phyloP scores from a whole-genome alignment of 768 basidiomycete genomes.

The Tylopilus felleus region DNA sequence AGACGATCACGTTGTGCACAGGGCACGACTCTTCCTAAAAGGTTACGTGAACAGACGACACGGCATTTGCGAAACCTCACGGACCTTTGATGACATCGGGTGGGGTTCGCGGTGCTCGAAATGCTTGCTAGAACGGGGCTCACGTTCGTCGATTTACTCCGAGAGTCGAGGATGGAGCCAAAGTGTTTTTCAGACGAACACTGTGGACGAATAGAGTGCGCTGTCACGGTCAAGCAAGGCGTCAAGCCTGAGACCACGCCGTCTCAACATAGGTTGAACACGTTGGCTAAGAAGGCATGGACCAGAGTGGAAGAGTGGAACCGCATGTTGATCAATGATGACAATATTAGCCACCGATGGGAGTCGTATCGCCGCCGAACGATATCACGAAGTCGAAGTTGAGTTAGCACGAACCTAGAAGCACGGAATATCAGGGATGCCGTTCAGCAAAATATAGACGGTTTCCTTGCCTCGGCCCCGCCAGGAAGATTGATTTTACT shows the following conservation, averaged over 20 bases:
- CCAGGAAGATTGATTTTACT: not conserved
- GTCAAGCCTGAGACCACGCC: not conserved
- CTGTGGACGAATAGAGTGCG: not conserved
- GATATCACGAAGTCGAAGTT: not conserved
- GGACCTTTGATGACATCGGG: constrained; percentile 8
- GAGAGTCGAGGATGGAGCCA: not conserved
- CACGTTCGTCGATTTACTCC: not conserved
- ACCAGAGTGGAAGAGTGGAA: not conserved
- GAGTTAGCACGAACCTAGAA: not conserved
- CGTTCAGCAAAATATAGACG: no score
- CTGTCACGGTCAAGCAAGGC: not conserved
- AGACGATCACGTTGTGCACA: constrained; percentile 37
- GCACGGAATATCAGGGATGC: not conserved
- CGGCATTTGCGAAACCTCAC: constrained; percentile 3
- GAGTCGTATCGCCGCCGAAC: not conserved
- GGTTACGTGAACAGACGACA: not conserved
- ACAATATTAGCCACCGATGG: not conserved
- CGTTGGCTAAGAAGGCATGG: constrained; percentile 7
- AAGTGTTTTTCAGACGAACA: not conserved
- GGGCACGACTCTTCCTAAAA: constrained; percentile 3
- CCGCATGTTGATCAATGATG: constrained; percentile 9
- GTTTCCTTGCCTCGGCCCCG: not conserved
- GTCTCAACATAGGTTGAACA: constrained; percentile 3
- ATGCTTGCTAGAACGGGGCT: not conserved
- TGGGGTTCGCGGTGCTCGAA: not conserved